Evolutionary conservation across 2,329 filamentous ascomycete genomes (phyloP).

Genomic region (Aspergillus vadensis): DNA sequence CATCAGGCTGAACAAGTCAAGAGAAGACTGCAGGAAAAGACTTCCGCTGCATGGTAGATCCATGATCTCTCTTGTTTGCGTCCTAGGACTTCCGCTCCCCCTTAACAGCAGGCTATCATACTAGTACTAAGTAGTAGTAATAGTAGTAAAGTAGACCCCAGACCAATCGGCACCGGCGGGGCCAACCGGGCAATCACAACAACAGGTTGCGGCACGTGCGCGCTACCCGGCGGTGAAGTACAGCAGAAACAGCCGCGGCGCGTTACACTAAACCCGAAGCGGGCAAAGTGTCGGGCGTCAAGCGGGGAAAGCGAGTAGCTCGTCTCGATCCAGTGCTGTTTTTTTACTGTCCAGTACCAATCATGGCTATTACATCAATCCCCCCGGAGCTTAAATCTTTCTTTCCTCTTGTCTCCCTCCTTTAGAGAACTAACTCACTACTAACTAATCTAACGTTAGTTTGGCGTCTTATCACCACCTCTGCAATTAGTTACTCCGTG

Average conservation of each 20-base stretch:
- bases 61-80: too few species aligned
- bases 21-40: neutral
- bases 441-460: too few species aligned
- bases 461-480: too few species aligned
- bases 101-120: too few species aligned
- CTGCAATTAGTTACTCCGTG: neutral
- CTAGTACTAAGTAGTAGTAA: too few species aligned
- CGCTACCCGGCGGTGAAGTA: slow-evolving; percentile 3
- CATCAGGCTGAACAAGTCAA: neutral
- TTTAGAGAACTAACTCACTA: too few species aligned
- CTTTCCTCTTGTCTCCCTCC: neutral
- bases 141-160: neutral
- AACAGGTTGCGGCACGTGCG: slow-evolving; percentile 13
- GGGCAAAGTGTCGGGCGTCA: slow-evolving; percentile 1
- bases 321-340: neutral
- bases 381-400: neutral
- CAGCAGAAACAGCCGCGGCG: slow-evolving; percentile 8
- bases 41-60: neutral
- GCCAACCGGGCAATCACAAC: slow-evolving; percentile 11
- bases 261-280: neutral
- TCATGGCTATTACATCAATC: slow-evolving; percentile 5
- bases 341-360: neutral
- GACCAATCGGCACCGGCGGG: slow-evolving; percentile 1
- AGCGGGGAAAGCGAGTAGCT: neutral
- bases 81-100: too few species aligned